Evolutionary conservation across 75 land plant genomes (phyloP), one percentile per base, ranked within the genome.

Genomic region (Sequoia sempervirens): DNA sequence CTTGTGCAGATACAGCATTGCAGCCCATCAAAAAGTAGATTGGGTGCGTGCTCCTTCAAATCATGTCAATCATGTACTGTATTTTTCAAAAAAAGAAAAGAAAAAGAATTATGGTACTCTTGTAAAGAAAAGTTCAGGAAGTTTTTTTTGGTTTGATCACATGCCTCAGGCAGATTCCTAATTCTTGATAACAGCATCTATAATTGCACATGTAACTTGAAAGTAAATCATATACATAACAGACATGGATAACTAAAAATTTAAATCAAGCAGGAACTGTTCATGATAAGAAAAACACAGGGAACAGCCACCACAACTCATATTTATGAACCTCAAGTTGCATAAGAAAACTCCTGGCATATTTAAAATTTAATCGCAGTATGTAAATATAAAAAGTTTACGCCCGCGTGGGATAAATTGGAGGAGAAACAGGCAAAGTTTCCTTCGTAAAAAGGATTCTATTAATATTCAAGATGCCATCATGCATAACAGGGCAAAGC

Each of bases 1-100:
- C 26, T 81, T 54, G 46, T 32, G 18, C 36, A 53, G 38, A 81
- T 81, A 50, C 82, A 81, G 61, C 56, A 81, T 54, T 81, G 82
- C 0, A 81, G 82, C 82, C 82, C 61, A 32, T 53, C 82, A 18
- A 53, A 47, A 81, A 54, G 61, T 1, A 45, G 30, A 15, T 17
- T 81, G 56, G 82, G 82, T 15, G 34, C 15, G 13, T 52, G 82
- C 61, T 53, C 12, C 18, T 26, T 47, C 47, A 18, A 53, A 45
- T 45, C 32, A 45, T 70, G 73, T 30, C 4, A 50, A 32, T 68
- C 36, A 70, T 70, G 30, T 32, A 70, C 13, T 70, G 73, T 70
- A 70, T 30, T 70, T 70, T 70, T 61, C 66, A 32, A 70, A 23
- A 70, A 70, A 70, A 30, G 36, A 50, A 50, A 50, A 50, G 15